Base-by-base conservation (phyloP, 2,329 filamentous ascomycete genomes). In the Aspergillus flavus region DNA sequence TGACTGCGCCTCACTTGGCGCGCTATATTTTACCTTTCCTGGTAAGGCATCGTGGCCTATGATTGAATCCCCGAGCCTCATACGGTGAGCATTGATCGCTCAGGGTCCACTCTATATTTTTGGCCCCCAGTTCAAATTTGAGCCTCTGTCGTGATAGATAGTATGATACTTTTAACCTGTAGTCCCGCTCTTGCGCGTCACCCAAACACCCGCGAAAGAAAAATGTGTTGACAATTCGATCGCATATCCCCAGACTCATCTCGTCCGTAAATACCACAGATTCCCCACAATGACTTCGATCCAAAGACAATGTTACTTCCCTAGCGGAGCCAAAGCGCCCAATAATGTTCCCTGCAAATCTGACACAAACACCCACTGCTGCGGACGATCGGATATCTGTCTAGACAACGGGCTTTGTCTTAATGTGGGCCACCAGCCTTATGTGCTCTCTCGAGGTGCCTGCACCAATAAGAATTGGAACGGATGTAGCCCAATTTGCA, bases 381-480 rank as follows among this genome's bases (percentile, higher is more conserved):
- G 74, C 45, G 66, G 68, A 2, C 43, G 32, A 4, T 61, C 48
- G 10, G 66, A 66, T 21, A 66, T 76, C 55, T 76, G 75, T 53
- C 61, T 66, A 9, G 59, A 57, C 23, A 77, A 76, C 59, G 72
- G 74, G 6, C 68, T 72, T 30, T 77, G 73, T 58, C 57, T 74
- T 41, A 65, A 68, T 32, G 57, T 64, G 7, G 50, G 32, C 28
- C 70, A 75, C 21, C 66, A 68, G 30, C 72, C 72, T 1, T 75
- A 69, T 36, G 64, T 67, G 10, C 54, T 75, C 4, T 72, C 72
- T 4, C 68, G 73, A 32, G 73, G 71, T 1, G 66, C 57, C 7
- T 77, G 74, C 61, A 76, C 73, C 11, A 69, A 74, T 58, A 48
- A 69, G 26, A 64, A 66, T 14, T 77, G 75, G 74, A 67, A 64